Evolutionary conservation across 352 stramenopile genomes (phyloP).

Genomic region (Elongisporangium anandrum): DNA sequence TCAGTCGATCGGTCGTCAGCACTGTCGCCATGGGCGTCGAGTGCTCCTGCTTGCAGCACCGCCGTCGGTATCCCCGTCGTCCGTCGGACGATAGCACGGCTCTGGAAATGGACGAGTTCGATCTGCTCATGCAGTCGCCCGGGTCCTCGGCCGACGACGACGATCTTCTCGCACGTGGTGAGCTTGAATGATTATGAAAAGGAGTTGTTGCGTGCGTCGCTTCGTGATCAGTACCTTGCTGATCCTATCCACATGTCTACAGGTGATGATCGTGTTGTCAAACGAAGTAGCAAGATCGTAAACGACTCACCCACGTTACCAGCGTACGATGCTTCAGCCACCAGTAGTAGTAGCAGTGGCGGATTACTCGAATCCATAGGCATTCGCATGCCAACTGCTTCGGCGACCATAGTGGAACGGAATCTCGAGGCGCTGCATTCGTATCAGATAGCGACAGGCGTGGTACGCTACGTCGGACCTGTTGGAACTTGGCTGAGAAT

Average conservation of each 20-base stretch:
- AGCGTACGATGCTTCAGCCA: background rate
- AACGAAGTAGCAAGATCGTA: conserved; percentile 10
- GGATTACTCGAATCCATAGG: conserved; percentile 8
- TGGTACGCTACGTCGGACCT: conserved; percentile 23
- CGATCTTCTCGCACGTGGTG: conserved; percentile 1
- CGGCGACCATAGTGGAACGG: conserved; percentile 10
- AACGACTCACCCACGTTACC: background rate
- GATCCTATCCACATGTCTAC: background rate
- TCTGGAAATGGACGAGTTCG: conserved; percentile 24
- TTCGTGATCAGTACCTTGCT: background rate
- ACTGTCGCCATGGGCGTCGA: conserved; percentile 50
- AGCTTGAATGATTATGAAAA: background rate
- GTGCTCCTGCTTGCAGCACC: conserved; percentile 73
- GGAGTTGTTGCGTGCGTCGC: background rate
- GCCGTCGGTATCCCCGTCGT: conserved; percentile 50
- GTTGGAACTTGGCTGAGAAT: conserved; percentile 1
- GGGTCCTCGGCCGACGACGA: conserved; percentile 14
- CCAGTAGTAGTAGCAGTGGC: background rate
- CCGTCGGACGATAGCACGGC: conserved; percentile 44
- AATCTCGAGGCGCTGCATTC: conserved; percentile 51
- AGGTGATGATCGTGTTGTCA: conserved; percentile 1
- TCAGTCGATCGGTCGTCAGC: background rate
- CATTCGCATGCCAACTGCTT: background rate
- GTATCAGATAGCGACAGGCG: conserved; percentile 61
- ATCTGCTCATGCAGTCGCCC: background rate